Base-by-base conservation (phyloP, 805 yeast species). In the Candida tibetensis region DNA sequence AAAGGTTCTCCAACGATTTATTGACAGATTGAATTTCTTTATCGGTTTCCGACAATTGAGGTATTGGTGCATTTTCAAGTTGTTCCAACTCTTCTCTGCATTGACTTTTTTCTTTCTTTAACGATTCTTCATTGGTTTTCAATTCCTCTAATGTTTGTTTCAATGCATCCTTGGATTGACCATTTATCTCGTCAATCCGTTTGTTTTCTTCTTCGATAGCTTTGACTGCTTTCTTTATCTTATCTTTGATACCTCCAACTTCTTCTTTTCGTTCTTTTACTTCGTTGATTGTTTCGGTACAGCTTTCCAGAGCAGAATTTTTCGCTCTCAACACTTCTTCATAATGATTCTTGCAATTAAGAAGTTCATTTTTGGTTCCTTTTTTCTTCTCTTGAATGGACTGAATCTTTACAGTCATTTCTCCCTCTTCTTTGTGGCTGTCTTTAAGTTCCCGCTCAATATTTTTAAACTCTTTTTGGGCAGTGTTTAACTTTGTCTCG, bases 131-230 rank as follows among this genome's bases (percentile, higher is more conserved):
- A 36, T 46, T 36, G 10, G 50, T 43, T 34, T 62, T 58, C 12
- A 64, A 38, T 14, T 54, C 47, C 4, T 34, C 38, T 9, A 17
- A 64, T 46, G 14, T 49, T 41, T 12, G 39, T 49, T 34, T 48
- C 25, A 70, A 45, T 10, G 44, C 51, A 18, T 68, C 71, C 33
- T 63, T 67, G 4, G 70, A 62, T 1, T 74, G 77, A 12, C 77
- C 79, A 37, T 64, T 63, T 5, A 64, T 54, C 9, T 53, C 57
- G 23, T 69, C 71, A 12, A 75, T 57, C 45, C 66, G 57, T 23
- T 50, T 48, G 44, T 61, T 66, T 44, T 74, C 79, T 2, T 32
- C 34, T 4, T 40, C 42, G 4, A 66, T 57, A 9, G 53, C 57
- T 5, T 44, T 40, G 17, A 55, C 38, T 35, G 33, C 45, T 40